Conservation (phyloP, 805 yeast species). For the Hanseniaspora opuntiae region DNA sequence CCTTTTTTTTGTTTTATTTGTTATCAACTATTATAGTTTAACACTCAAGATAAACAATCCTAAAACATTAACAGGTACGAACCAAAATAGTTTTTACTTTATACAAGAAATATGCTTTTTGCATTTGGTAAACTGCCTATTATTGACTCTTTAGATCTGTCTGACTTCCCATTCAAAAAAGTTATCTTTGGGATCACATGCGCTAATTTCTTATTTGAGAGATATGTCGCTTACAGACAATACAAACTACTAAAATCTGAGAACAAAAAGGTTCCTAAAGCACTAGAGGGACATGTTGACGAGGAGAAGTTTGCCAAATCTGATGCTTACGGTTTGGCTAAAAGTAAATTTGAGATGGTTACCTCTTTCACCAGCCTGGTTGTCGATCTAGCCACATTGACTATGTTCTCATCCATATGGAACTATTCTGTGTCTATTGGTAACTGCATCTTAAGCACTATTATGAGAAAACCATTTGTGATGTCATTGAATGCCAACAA, state of each 20-base stretch:
- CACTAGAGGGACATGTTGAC: slow-evolving; percentile 55
- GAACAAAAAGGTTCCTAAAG: slow-evolving; percentile 47
- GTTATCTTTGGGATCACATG: slow-evolving; percentile 61
- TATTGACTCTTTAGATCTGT: not conserved
- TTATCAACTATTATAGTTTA: no score
- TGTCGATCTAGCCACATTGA: slow-evolving; percentile 33
- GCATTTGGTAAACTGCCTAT: slow-evolving; percentile 26
- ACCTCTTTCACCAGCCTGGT: slow-evolving; percentile 31
- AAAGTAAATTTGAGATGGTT: slow-evolving; percentile 53
- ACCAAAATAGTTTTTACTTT: no score
- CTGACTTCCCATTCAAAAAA: slow-evolving; percentile 59
- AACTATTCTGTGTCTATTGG: slow-evolving; percentile 31
- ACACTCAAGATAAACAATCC: no score
- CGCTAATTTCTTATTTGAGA: slow-evolving; percentile 63
- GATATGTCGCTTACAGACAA: slow-evolving; percentile 65
- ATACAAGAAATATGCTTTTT: slow-evolving; percentile 14
- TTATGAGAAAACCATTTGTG: slow-evolving; percentile 20
- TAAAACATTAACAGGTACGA: no score
- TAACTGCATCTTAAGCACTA: slow-evolving; percentile 19
- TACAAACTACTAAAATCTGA: slow-evolving; percentile 41
- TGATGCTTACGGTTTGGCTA: slow-evolving; percentile 66
- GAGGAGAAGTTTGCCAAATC: slow-evolving; percentile 63
- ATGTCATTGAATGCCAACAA: slow-evolving; percentile 45
- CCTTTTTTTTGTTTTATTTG: no score
- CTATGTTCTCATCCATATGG: slow-evolving; percentile 57